These are phyloP conservation scores for Rachicladosporium sp. DNA, from an alignment of 2,329 filamentous ascomycete genomes.

Conservation along the genomic window DNA sequence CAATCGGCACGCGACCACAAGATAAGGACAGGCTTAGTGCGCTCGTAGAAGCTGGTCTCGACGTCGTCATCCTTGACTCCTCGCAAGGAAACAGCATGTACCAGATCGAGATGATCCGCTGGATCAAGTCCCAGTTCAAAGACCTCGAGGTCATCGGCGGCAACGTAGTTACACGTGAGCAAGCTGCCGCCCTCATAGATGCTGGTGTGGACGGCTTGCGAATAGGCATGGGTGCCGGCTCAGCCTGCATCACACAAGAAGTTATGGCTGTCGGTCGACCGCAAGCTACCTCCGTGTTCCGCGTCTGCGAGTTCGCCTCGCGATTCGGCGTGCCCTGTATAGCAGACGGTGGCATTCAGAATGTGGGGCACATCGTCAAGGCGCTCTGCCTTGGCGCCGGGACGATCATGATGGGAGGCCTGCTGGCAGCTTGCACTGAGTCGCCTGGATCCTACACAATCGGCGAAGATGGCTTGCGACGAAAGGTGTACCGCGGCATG, in stretches of 20 bases:
- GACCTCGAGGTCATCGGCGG: constrained; percentile 88
- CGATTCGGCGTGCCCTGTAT: constrained; percentile 96
- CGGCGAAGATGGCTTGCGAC: constrained; percentile 89
- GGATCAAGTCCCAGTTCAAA: constrained; percentile 78
- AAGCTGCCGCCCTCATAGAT: constrained; percentile 82
- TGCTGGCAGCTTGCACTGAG: constrained; percentile 92
- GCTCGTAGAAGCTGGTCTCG: constrained; percentile 86
- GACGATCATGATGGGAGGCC: constrained; percentile 98
- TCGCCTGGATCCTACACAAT: constrained; percentile 95
- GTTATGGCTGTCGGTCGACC: constrained; percentile 98
- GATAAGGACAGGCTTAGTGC: constrained; percentile 78
- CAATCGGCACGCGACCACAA: constrained; percentile 87
- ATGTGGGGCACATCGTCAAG: constrained; percentile 98
- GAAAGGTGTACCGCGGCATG: constrained; percentile 99
- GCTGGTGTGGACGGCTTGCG: constrained; percentile 92
- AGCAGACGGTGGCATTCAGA: constrained; percentile 94
- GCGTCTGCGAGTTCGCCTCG: constrained; percentile 77
- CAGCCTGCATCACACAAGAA: constrained; percentile 97
- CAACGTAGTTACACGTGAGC: constrained; percentile 95
- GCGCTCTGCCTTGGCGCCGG: constrained; percentile 87
- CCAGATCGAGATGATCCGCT: constrained; percentile 97
- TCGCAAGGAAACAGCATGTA: constrained; percentile 98
- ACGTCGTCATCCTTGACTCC: constrained; percentile 90
- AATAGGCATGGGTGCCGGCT: constrained; percentile 97
- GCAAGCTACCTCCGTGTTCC: constrained; percentile 85